Percentiles rank a stretch among this genome's conserved stretches.
Conservation (phyloP, 2,329 filamentous ascomycete genomes). For the Ceratocystis variospora region DNA sequence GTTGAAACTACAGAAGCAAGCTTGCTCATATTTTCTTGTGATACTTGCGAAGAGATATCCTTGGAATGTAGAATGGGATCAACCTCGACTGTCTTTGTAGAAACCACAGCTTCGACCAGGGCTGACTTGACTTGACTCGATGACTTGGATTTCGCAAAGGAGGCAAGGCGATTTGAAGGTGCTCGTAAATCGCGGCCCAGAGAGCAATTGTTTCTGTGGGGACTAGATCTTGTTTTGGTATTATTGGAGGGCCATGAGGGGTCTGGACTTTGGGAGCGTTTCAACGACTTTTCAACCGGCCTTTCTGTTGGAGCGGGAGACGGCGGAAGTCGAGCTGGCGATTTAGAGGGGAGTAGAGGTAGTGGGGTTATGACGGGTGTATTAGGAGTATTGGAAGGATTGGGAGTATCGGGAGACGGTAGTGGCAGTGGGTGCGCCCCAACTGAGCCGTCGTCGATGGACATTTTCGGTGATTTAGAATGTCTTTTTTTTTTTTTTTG, state of each 20-base stretch:
- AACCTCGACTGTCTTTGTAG: slow-evolving; percentile 9
- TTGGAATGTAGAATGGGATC: background rate
- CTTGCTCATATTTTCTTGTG: slow-evolving; percentile 7
- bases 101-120: slow-evolving; percentile 10
- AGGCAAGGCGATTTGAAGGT: slow-evolving; percentile 13
- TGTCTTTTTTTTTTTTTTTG: background rate
- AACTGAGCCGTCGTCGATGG: background rate
- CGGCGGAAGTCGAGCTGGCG: slow-evolving; percentile 3
- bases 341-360: background rate
- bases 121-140: slow-evolving; percentile 11
- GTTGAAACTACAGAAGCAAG: slow-evolving; percentile 7
- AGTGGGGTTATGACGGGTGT: background rate
- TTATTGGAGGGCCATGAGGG: slow-evolving; percentile 10
- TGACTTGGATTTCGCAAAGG: slow-evolving; percentile 11
- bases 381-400: background rate
- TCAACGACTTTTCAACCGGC: slow-evolving; percentile 8
- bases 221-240: slow-evolving; percentile 12
- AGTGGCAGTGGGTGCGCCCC: background rate
- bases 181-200: slow-evolving; percentile 4
- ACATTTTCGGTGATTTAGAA: background rate
- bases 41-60: background rate
- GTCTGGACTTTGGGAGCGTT: slow-evolving; percentile 14
- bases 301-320: slow-evolving; percentile 10
- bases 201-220: background rate
- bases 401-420: slow-evolving; percentile 4